Percentiles rank a stretch among this genome's conserved stretches.
Conservation (phyloP, 208 protist genomes). For the Trypanosoma vivax region DNA sequence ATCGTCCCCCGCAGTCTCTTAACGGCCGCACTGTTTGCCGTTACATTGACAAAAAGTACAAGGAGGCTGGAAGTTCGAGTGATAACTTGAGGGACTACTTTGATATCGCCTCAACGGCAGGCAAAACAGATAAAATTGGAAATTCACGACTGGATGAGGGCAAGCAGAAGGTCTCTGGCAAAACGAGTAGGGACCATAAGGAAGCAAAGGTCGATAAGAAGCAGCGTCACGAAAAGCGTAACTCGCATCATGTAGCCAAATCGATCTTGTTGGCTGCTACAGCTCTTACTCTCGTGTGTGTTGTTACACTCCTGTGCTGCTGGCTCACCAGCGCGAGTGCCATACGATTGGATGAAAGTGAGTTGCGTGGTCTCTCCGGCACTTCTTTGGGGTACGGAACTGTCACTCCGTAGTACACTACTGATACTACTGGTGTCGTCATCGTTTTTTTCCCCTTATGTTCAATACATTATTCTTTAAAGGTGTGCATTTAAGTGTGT, state of each 20-base stretch:
- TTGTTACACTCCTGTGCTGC: too few relatives aligned
- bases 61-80: neutral
- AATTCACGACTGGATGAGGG: conserved; percentile 5
- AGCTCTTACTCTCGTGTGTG: conserved; percentile 4
- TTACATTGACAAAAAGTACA: conserved; percentile 31
- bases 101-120: neutral
- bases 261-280: conserved; percentile 1
- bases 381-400: too few relatives aligned
- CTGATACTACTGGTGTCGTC: too few relatives aligned
- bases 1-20: conserved; percentile 52
- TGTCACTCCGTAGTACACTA: too few relatives aligned
- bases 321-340: too few relatives aligned
- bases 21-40: conserved; percentile 55
- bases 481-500: too few relatives aligned
- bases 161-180: neutral
- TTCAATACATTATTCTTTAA: too few relatives aligned
- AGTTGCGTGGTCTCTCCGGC: too few relatives aligned
- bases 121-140: neutral
- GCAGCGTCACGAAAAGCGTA: conserved; percentile 1
- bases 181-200: neutral
- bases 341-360: too few relatives aligned
- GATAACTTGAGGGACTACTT: conserved; percentile 5
- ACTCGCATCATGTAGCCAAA: neutral
- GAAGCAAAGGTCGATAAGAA: neutral
- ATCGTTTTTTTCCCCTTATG: too few relatives aligned